phyloP scores from a whole-genome alignment of 2,329 filamentous ascomycete genomes.

The Xylariaceae sp. region DNA sequence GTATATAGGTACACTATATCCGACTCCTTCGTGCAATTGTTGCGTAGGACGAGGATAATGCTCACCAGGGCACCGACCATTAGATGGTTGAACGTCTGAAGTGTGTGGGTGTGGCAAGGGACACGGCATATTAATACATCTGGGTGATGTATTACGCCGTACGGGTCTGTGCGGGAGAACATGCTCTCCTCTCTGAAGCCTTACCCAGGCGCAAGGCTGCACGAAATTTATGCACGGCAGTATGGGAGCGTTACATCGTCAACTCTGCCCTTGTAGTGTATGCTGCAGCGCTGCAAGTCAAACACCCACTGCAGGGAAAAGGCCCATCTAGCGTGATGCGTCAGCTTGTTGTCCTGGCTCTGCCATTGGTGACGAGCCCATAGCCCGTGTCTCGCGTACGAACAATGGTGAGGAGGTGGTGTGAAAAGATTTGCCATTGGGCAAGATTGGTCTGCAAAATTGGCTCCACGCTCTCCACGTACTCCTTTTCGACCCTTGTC shows the following conservation, averaged over 20 bases:
- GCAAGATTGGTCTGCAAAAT: conserved; percentile 9
- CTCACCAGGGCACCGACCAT: neutral
- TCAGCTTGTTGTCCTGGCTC: conserved; percentile 4
- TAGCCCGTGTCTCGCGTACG: conserved; percentile 8
- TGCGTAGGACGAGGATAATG: neutral
- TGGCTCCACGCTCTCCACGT: conserved; percentile 10
- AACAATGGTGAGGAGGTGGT: conserved; percentile 8
- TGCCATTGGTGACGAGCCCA: conserved; percentile 7
- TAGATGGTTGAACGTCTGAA: conserved; percentile 8
- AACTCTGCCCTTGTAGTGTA: conserved; percentile 1
- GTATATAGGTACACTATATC: neutral
- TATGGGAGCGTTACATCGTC: conserved; percentile 16
- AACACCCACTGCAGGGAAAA: conserved; percentile 11
- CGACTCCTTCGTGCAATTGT: neutral
- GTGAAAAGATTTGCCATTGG: conserved; percentile 27
- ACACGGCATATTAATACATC: conserved; percentile 11
- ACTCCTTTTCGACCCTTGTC: neutral
- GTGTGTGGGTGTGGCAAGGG: conserved; percentile 8
- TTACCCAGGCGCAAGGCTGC: conserved; percentile 20
- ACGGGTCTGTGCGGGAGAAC: neutral
- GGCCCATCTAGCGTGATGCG: neutral
- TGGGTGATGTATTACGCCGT: too few species aligned
- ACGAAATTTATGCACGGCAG: conserved; percentile 26
- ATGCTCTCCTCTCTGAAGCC: conserved; percentile 11
- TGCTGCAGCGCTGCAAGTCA: conserved; percentile 21